Evolutionary conservation across 169 alveolate genomes (phyloP).

Genomic region (Haemoproteus tartakovskyi): DNA sequence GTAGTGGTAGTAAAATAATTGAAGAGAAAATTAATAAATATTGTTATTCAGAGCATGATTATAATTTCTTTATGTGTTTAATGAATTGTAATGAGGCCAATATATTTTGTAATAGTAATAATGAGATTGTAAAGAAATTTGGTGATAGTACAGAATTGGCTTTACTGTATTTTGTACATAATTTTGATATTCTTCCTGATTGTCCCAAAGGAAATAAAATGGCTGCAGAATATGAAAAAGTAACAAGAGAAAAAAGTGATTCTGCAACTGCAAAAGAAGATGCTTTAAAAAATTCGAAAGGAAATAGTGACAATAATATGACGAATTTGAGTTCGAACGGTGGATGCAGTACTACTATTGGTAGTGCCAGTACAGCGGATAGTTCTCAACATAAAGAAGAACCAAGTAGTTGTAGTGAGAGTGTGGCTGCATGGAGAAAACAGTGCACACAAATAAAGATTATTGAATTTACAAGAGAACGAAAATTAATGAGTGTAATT

Average conservation of each 20-base stretch:
- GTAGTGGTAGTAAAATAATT: conserved; percentile 55
- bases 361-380: not conserved
- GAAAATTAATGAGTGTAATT: conserved; percentile 93
- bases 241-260: no score
- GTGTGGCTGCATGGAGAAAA: conserved; percentile 25
- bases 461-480: conserved; percentile 94
- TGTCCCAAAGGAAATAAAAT: conserved; percentile 13
- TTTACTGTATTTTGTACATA: conserved; percentile 40
- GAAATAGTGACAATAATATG: no score
- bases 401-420: conserved; percentile 8
- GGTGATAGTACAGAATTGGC: conserved; percentile 67
- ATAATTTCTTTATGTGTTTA: conserved; percentile 48
- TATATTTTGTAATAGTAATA: conserved; percentile 18
- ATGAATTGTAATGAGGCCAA: conserved; percentile 53
- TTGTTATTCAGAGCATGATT: conserved; percentile 29
- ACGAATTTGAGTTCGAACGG: no score
- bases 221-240: conserved; percentile 57
- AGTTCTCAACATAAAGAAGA: not conserved
- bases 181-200: conserved; percentile 22
- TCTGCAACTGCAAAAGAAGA: no score
- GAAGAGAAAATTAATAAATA: conserved; percentile 52
- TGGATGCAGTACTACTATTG: not conserved
- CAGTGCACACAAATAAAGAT: conserved; percentile 22
- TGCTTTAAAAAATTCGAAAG: no score
- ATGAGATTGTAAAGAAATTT: conserved; percentile 30